Conservation (phyloP, 1,284 basidiomycete genomes). For the Vanrija sp. region DNA sequence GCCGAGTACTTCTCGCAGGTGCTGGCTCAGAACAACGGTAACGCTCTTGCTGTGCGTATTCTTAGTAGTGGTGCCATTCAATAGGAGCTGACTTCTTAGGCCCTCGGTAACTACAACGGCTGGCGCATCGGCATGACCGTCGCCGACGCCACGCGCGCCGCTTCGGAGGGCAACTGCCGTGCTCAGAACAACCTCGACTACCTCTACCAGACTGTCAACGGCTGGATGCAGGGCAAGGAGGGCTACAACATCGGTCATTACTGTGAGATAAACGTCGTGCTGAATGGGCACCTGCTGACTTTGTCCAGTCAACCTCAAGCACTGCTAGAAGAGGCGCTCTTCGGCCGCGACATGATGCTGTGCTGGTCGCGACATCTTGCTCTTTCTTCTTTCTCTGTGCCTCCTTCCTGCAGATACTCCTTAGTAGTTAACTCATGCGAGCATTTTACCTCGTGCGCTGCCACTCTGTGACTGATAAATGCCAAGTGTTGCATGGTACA, state of each 20-base stretch:
- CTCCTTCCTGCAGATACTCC: too few relatives aligned
- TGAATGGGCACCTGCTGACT: not conserved
- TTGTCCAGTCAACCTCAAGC: not conserved
- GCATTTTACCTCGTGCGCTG: too few relatives aligned
- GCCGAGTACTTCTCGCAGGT: constrained; percentile 25
- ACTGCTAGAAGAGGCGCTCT: too few relatives aligned
- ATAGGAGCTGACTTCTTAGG: not conserved
- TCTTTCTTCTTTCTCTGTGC: too few relatives aligned
- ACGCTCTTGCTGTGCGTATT: constrained; percentile 52
- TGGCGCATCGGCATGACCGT: constrained; percentile 64
- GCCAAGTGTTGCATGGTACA: too few relatives aligned
- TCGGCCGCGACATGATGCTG: too few relatives aligned
- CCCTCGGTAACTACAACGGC: constrained; percentile 74
- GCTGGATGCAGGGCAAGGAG: constrained; percentile 66
- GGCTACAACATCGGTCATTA: constrained; percentile 63
- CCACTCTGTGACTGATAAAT: too few relatives aligned
- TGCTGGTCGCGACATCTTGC: too few relatives aligned
- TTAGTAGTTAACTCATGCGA: too few relatives aligned
- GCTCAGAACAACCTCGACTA: constrained; percentile 55
- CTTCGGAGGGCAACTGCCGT: constrained; percentile 26
- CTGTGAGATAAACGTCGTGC: constrained; percentile 36
- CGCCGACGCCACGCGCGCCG: constrained; percentile 38
- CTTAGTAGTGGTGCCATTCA: too few relatives aligned
- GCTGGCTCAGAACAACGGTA: constrained; percentile 53
- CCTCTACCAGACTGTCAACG: constrained; percentile 71